phyloP scores from a whole-genome alignment of 768 basidiomycete genomes.

The Boletus vinaceobasis region DNA sequence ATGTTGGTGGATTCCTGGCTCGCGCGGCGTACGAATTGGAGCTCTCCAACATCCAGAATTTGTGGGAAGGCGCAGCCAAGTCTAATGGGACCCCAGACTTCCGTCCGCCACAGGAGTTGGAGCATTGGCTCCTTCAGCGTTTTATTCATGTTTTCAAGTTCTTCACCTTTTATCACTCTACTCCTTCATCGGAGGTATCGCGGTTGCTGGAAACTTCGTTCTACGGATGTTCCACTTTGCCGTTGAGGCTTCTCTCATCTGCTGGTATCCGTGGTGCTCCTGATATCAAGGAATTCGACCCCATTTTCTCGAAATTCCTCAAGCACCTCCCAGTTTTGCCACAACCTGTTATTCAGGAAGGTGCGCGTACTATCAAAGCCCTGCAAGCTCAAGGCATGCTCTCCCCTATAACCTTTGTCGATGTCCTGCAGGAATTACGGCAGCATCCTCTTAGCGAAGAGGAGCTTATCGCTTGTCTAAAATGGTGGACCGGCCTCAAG shows the following conservation, averaged over 20 bases:
- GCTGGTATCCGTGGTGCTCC: constrained; percentile 6
- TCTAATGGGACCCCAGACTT: constrained; percentile 27
- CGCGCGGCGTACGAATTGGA: constrained; percentile 11
- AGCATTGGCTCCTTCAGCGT: constrained; percentile 50
- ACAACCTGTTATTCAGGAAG: constrained; percentile 51
- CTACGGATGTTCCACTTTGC: constrained; percentile 8
- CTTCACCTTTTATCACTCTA: constrained; percentile 86
- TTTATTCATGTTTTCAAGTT: constrained; percentile 81
- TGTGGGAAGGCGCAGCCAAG: constrained; percentile 51
- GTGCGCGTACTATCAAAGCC: constrained; percentile 55
- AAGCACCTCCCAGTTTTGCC: constrained; percentile 76
- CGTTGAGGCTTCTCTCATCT: constrained; percentile 9
- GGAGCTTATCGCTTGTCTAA: constrained; percentile 79
- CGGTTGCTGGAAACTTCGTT: constrained; percentile 70
- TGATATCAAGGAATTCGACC: constrained; percentile 55
- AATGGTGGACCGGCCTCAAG: constrained; percentile 72
- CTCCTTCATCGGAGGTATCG: constrained; percentile 80
- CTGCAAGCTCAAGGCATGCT: constrained; percentile 65
- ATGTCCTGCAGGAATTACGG: constrained; percentile 77
- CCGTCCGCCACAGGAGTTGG: constrained; percentile 39
- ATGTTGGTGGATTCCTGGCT: constrained; percentile 9
- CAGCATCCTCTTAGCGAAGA: constrained; percentile 62
- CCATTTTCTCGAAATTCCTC: constrained; percentile 69
- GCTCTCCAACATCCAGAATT: constrained; percentile 20
- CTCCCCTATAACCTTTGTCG: constrained; percentile 71